Conservation (phyloP, 1,284 basidiomycete genomes). For the Trametes versicolor region DNA sequence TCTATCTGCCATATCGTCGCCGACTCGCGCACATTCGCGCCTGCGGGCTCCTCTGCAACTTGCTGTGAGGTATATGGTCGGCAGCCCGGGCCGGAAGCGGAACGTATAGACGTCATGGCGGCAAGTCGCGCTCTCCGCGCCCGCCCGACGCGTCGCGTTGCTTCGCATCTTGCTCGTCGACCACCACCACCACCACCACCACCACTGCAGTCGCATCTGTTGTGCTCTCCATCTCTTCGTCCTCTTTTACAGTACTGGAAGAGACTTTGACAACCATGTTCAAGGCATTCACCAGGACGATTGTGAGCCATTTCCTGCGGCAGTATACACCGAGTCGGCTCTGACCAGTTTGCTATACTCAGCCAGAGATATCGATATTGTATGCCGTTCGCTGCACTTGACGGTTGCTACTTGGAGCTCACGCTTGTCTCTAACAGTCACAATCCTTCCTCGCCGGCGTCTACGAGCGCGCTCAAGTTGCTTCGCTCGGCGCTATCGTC, state of each 20-base stretch:
- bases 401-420: background rate
- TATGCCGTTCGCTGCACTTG: slow-evolving; percentile 44
- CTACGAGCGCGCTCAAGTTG: slow-evolving; percentile 64
- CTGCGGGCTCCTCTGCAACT: background rate
- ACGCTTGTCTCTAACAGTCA: slow-evolving; percentile 55
- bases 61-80: background rate
- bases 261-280: slow-evolving; percentile 20
- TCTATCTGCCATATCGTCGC: too few relatives aligned
- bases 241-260: too few relatives aligned
- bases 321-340: background rate
- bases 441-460: slow-evolving; percentile 68
- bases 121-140: too few relatives aligned
- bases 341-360: background rate
- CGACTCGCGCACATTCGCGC: too few relatives aligned
- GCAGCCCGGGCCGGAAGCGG: too few relatives aligned
- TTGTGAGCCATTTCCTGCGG: slow-evolving; percentile 14
- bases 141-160: too few relatives aligned
- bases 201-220: too few relatives aligned
- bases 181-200: background rate
- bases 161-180: background rate
- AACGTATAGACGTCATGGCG: too few relatives aligned
- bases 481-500: slow-evolving; percentile 64
- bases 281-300: slow-evolving; percentile 29
- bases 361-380: slow-evolving; percentile 78
- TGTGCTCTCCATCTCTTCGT: background rate